Percentiles rank a stretch among this genome's conserved stretches.
Evolutionary conservation across 129 eudicot genomes (phyloP).

Genomic region (Scalesia atractyloides): DNA sequence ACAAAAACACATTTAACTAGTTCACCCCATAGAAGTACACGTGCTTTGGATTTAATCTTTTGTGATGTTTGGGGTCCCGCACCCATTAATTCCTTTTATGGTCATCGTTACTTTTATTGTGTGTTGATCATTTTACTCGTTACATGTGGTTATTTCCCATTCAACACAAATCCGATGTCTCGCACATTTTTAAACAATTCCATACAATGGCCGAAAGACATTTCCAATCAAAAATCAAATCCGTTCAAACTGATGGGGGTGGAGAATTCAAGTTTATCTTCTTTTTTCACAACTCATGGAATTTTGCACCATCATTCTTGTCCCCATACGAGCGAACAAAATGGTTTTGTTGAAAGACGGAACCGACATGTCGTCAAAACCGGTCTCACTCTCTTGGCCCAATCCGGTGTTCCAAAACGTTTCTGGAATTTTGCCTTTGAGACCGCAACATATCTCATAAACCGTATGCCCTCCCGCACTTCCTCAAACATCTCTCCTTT

Average conservation of each 20-base stretch:
- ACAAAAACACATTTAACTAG: background rate
- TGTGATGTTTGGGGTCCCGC: background rate
- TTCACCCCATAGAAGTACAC: background rate
- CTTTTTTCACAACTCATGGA: too few relatives aligned
- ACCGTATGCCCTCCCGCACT: background rate
- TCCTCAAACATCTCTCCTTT: background rate
- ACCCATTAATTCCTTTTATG: too few relatives aligned
- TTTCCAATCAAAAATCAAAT: background rate
- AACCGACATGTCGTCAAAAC: too few relatives aligned
- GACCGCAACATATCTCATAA: background rate
- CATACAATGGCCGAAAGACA: background rate
- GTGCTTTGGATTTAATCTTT: background rate
- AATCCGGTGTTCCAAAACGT: background rate
- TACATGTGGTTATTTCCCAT: background rate
- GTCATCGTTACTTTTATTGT: too few relatives aligned
- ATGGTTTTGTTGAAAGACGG: too few relatives aligned
- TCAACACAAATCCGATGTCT: constrained; percentile 7
- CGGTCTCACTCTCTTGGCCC: background rate
- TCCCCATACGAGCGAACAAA: too few relatives aligned
- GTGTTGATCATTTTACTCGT: background rate
- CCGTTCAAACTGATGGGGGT: background rate
- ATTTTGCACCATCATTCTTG: too few relatives aligned
- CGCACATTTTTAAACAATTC: background rate
- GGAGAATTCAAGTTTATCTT: too few relatives aligned
- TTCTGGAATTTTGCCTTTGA: background rate